Conservation (phyloP, 2,329 filamentous ascomycete species). For the Trichoderma lentiforme region DNA sequence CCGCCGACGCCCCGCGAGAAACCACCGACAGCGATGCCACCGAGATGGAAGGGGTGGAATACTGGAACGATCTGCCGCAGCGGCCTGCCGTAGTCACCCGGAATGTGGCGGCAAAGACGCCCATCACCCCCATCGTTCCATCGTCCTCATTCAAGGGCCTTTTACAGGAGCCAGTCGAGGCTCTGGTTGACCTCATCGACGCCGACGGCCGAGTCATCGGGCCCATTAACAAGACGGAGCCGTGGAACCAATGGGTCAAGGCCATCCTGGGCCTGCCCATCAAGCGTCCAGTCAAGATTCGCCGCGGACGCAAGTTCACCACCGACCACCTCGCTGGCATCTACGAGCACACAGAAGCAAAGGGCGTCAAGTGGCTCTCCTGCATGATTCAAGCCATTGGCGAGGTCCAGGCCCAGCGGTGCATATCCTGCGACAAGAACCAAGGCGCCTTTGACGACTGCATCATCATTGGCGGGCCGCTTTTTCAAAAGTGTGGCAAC, state of each 20-base stretch:
- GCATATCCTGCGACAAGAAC: slow-evolving; percentile 41
- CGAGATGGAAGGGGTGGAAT: slow-evolving; percentile 24
- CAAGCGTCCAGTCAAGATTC: slow-evolving; percentile 40
- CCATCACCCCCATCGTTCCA: slow-evolving; percentile 1
- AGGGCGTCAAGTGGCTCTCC: slow-evolving; percentile 45
- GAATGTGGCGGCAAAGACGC: not conserved
- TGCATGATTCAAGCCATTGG: slow-evolving; percentile 51
- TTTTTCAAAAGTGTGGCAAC: slow-evolving; percentile 49
- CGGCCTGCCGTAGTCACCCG: not conserved
- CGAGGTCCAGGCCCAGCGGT: slow-evolving; percentile 38
- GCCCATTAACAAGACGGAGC: slow-evolving; percentile 34
- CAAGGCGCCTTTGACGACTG: slow-evolving; percentile 46
- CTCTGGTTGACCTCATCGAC: slow-evolving; percentile 37
- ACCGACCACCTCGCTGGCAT: slow-evolving; percentile 38
- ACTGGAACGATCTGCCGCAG: not conserved
- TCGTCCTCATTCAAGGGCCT: not conserved
- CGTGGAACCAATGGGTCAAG: slow-evolving; percentile 41
- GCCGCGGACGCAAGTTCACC: slow-evolving; percentile 41
- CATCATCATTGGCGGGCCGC: slow-evolving; percentile 39
- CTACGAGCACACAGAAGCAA: slow-evolving; percentile 40
- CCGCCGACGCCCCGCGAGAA: slow-evolving; percentile 16
- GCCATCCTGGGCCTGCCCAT: slow-evolving; percentile 38
- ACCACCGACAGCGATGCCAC: slow-evolving; percentile 14
- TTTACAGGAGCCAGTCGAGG: slow-evolving; percentile 14
- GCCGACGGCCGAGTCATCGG: slow-evolving; percentile 39